A percentile compares a stretch with the other conserved stretches of the same genome.
phyloP scores from a whole-genome alignment of 2,329 filamentous ascomycete species.

The Reticulascus tulasneorum region DNA sequence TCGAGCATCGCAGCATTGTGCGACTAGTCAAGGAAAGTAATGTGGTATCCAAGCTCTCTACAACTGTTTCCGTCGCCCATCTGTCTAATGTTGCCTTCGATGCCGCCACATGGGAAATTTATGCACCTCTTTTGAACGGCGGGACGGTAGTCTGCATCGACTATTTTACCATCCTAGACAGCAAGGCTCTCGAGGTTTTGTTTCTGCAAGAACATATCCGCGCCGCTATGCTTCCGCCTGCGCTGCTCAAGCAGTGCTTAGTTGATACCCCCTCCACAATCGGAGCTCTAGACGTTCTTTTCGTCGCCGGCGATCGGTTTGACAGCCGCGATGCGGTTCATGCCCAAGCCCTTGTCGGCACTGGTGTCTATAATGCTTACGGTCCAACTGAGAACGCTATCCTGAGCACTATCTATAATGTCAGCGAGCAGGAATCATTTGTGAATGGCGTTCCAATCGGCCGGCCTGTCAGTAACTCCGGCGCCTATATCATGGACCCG shows the following conservation, averaged over 20 bases:
- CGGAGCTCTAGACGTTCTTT: conserved; percentile 31
- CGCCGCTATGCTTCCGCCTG: conserved; percentile 22
- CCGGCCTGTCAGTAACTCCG: conserved; percentile 14
- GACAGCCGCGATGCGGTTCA: conserved; percentile 1
- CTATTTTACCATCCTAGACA: conserved; percentile 8
- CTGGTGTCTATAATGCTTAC: conserved; percentile 8
- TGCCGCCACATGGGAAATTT: conserved; percentile 15
- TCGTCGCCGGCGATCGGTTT: conserved; percentile 26
- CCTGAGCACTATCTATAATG: conserved; percentile 11
- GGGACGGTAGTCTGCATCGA: conserved; percentile 16
- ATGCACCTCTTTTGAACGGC: conserved; percentile 13
- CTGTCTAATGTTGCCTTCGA: conserved; percentile 18
- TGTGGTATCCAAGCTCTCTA: conserved; percentile 6
- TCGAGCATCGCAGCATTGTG: conserved; percentile 2
- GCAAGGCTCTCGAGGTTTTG: conserved; percentile 7
- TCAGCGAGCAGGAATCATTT: not conserved
- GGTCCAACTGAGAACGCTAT: conserved; percentile 15
- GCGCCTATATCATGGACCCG: conserved; percentile 18
- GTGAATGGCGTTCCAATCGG: conserved; percentile 16
- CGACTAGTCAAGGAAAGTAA: not conserved
- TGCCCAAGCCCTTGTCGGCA: not conserved
- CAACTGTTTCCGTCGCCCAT: too few relatives aligned
- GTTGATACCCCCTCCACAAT: conserved; percentile 29
- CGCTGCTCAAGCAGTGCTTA: conserved; percentile 9
- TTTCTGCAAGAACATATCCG: conserved; percentile 28